Conservation (phyloP, 176 grass and related monocot species). For the Musa troglodytarum region DNA sequence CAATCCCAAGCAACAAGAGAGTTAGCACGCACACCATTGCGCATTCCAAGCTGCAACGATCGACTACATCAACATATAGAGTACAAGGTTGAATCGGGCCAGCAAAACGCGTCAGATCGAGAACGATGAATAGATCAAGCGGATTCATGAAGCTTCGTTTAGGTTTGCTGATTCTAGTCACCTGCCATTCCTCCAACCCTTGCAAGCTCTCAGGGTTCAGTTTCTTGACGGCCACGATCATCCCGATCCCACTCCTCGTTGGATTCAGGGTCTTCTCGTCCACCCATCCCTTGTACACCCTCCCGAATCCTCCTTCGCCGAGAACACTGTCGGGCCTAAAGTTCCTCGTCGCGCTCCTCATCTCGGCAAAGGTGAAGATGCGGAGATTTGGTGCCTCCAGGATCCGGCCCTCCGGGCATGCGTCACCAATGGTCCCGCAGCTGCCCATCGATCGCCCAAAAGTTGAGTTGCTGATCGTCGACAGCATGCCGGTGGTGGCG, state of each 20-base stretch:
- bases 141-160: neutral
- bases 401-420: neutral
- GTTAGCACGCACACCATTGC: neutral
- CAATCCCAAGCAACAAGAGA: constrained; percentile 3
- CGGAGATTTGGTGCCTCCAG: constrained; percentile 4
- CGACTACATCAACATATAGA: too few species aligned
- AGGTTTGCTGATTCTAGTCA: neutral
- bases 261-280: constrained; percentile 7
- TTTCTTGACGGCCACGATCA: constrained; percentile 7
- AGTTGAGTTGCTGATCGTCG: neutral
- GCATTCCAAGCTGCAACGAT: too few species aligned
- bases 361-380: neutral
- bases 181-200: constrained; percentile 14
- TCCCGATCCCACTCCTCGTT: neutral
- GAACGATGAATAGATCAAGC: neutral
- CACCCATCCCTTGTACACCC: constrained; percentile 8
- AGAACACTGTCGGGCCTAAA: neutral
- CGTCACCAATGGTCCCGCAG: neutral
- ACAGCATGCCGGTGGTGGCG: neutral
- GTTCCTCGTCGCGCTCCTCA: constrained; percentile 3
- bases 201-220: constrained; percentile 8
- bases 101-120: too few species aligned
- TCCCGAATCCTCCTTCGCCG: constrained; percentile 14
- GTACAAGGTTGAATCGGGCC: too few species aligned
- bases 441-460: constrained; percentile 13